Evolutionary conservation across 192 early-diverging fungal species (phyloP).

Genomic region (Lobosporangium transversale): DNA sequence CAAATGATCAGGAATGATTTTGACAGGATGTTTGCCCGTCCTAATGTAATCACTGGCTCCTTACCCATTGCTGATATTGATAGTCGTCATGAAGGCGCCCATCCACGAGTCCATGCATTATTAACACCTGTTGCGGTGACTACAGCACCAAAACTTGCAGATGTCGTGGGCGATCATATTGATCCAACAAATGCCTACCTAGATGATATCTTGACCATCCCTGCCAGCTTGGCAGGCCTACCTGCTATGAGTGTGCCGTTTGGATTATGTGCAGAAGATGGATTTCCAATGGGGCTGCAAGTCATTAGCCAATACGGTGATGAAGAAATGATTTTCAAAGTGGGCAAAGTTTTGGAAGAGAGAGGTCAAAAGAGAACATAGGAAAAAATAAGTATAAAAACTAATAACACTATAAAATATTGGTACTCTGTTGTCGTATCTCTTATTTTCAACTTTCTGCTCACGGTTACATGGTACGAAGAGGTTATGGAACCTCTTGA

Average conservation of each 20-base stretch:
- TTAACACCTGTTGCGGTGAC: conserved; percentile 82
- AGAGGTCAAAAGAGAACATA: conserved; percentile 19
- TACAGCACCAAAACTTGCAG: conserved; percentile 70
- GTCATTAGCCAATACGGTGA: conserved; percentile 88
- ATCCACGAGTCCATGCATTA: conserved; percentile 70
- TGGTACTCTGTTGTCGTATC: too few species aligned
- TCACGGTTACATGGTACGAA: too few species aligned
- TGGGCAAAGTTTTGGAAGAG: conserved; percentile 55
- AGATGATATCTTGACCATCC: conserved; percentile 91
- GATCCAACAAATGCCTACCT: conserved; percentile 70
- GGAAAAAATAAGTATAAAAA: too few species aligned
- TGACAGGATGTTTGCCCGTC: conserved; percentile 71
- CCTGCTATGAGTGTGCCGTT: conserved; percentile 77
- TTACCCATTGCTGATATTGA: background rate
- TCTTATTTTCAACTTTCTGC: too few species aligned
- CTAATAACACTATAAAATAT: too few species aligned
- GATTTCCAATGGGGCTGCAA: conserved; percentile 85
- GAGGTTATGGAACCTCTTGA: too few species aligned
- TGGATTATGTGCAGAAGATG: conserved; percentile 52
- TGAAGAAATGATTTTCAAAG: conserved; percentile 68
- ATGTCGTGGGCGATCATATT: conserved; percentile 28
- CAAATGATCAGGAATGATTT: conserved; percentile 83
- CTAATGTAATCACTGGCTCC: conserved; percentile 63
- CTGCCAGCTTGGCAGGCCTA: conserved; percentile 86
- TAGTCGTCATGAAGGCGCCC: conserved; percentile 2